phyloP scores from a whole-genome alignment of 805 yeast genomes.

The Cyberlindnera sargentensis region DNA sequence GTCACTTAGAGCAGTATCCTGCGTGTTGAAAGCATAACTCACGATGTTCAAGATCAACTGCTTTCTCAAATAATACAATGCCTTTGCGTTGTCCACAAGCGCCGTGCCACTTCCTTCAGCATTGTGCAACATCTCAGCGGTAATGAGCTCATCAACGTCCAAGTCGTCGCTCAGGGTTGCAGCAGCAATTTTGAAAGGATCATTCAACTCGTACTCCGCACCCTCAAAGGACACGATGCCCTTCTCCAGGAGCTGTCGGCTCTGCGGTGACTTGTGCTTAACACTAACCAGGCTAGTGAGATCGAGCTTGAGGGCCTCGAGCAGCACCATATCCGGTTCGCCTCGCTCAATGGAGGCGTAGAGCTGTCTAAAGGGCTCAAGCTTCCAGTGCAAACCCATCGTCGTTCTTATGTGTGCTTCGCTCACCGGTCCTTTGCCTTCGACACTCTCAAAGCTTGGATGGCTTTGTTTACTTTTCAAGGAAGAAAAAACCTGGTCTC shows the following conservation, averaged over 20 bases:
- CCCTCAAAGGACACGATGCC: conserved; percentile 45
- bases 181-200: conserved; percentile 55
- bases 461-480: neutral
- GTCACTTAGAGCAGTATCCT: conserved; percentile 22
- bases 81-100: conserved; percentile 54
- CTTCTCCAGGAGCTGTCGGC: conserved; percentile 39
- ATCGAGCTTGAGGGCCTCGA: conserved; percentile 35
- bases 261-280: conserved; percentile 37
- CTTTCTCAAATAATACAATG: conserved; percentile 61
- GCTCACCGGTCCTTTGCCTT: too few species aligned
- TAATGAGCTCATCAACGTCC: conserved; percentile 66
- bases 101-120: conserved; percentile 42
- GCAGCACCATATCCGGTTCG: conserved; percentile 7
- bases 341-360: conserved; percentile 14
- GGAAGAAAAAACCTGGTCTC: neutral
- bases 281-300: conserved; percentile 34
- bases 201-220: conserved; percentile 52
- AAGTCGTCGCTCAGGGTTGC: conserved; percentile 55
- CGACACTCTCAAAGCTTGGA: too few species aligned
- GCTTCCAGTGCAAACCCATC: conserved; percentile 19
- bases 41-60: conserved; percentile 68
- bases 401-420: neutral
- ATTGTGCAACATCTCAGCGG: conserved; percentile 60
- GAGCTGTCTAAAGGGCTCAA: conserved; percentile 14
- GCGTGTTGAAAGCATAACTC: conserved; percentile 30